Base-by-base conservation (phyloP, 2,329 filamentous ascomycete species). In the Venturia asperata region DNA sequence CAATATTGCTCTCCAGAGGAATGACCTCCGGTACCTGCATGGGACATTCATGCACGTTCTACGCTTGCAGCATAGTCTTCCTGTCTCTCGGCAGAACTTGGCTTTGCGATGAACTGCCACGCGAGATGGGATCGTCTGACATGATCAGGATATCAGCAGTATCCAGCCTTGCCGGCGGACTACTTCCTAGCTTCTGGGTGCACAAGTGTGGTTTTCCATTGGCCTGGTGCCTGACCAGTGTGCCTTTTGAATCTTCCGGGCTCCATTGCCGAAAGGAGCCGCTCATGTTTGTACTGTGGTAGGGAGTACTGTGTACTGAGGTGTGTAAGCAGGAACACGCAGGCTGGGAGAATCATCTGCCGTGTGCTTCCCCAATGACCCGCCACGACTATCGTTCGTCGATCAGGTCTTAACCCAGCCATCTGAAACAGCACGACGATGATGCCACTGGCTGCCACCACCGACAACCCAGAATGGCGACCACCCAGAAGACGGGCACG, bases 321-420 rank as follows among this genome's bases (percentile, higher is more conserved):
- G n/a, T n/a, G n/a, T n/a, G n/a, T n/a, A n/a, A n/a, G n/a, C n/a
- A n/a, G n/a, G n/a, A n/a, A n/a, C n/a, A n/a, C n/a, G n/a, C n/a
- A n/a, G n/a, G 49, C 49, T 47, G 49, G 27, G 6, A 58, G 52
- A 58, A 19, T 58, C 9, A 58, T 58, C 27, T 34, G 49, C 49
- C 49, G 49, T 11, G 11, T 56, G 49, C 34, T 56, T 37, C 39
- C 39, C n/a, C n/a, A n/a, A n/a, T n/a, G n/a, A n/a, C n/a, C n/a
- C 27, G 30, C 52, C 30, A 37, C 27, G 27, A 58, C 52, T 37
- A n/a, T 37, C 49, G 49, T 56, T 56, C 49, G 49, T 24, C 13
- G 49, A 56, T 56, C 49, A 56, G 3, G 30, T 19, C 24, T 5
- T 34, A 56, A 19, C 24, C 27, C 49, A 34, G 24, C 15, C 9